A percentile compares a stretch with the other conserved stretches of the same genome.
These are phyloP conservation scores for Suillus paluster DNA, from an alignment of 768 basidiomycete genomes.

Conservation along the genomic window DNA sequence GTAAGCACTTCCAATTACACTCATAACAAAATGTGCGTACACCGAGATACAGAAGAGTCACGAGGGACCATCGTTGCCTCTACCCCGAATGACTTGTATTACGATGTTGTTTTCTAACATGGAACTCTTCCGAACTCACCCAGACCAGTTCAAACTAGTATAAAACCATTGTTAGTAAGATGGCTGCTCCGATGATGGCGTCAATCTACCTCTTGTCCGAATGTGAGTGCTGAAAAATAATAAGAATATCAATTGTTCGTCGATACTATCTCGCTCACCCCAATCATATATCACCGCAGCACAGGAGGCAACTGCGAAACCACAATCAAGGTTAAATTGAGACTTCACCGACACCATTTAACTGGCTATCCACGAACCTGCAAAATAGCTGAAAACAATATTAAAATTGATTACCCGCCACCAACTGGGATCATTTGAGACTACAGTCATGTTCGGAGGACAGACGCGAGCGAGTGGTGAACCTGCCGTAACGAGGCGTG, in stretches of 20 bases:
- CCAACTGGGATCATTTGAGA: neutral
- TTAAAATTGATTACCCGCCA: neutral
- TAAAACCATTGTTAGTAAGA: neutral
- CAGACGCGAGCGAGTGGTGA: neutral
- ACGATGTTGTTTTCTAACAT: neutral
- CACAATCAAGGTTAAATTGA: neutral
- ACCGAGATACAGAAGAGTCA: neutral
- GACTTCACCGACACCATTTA: no score
- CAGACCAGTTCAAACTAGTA: neutral
- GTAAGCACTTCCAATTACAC: neutral
- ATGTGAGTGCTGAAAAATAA: neutral
- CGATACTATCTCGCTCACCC: neutral
- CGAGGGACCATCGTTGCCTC: neutral
- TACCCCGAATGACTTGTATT: neutral
- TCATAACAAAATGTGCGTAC: neutral
- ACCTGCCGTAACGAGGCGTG: neutral
- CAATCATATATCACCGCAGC: conserved; percentile 5
- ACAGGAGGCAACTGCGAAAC: neutral
- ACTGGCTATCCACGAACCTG: neutral
- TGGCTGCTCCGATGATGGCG: no score
- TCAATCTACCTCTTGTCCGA: no score
- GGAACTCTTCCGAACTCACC: neutral
- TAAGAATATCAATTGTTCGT: no score
- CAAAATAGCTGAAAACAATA: neutral
- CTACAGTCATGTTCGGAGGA: neutral